Conservation (phyloP, 768 basidiomycete genomes). For the Thelephora aurantiotincta region DNA sequence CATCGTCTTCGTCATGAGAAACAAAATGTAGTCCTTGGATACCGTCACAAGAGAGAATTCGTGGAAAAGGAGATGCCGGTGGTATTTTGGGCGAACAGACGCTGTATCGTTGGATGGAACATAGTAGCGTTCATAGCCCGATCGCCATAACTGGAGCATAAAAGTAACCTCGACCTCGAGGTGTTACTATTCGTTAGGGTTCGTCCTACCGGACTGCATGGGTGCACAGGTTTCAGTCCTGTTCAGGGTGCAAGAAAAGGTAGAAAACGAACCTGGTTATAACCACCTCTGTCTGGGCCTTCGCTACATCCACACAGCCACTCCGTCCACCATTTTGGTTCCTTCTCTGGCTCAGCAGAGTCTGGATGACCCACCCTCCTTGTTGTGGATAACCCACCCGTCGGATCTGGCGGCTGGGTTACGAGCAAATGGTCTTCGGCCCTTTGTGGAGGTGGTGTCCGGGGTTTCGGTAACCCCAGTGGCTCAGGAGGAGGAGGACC, state of each 20-base stretch:
- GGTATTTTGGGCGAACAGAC: no score
- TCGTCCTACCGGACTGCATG: constrained; percentile 60
- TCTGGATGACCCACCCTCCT: constrained; percentile 11
- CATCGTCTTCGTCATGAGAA: no score
- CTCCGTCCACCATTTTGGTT: constrained; percentile 70
- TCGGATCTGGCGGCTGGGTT: constrained; percentile 21
- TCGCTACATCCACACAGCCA: constrained; percentile 76
- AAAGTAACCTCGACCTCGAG: no score
- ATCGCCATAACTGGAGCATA: no score
- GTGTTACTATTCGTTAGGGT: constrained; percentile 19
- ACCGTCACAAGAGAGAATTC: no score
- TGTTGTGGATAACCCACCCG: constrained; percentile 17
- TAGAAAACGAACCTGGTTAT: constrained; percentile 41
- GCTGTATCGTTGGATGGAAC: no score
- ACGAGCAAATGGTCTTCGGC: constrained; percentile 17
- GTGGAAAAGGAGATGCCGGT: no score
- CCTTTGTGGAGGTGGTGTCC: constrained; percentile 36
- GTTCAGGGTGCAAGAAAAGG: neutral
- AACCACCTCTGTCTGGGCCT: constrained; percentile 58
- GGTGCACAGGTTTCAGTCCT: neutral
- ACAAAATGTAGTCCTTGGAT: no score
- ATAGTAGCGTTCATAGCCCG: no score
- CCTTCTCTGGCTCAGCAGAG: constrained; percentile 16
- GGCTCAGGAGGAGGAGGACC: constrained; percentile 37
- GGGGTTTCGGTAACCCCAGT: constrained; percentile 46